A percentile compares a stretch with the other conserved stretches of the same genome.
These are phyloP conservation scores for Magnolia officinalis DNA, from an alignment of 164 flowering plant species.

Conservation along the genomic window DNA sequence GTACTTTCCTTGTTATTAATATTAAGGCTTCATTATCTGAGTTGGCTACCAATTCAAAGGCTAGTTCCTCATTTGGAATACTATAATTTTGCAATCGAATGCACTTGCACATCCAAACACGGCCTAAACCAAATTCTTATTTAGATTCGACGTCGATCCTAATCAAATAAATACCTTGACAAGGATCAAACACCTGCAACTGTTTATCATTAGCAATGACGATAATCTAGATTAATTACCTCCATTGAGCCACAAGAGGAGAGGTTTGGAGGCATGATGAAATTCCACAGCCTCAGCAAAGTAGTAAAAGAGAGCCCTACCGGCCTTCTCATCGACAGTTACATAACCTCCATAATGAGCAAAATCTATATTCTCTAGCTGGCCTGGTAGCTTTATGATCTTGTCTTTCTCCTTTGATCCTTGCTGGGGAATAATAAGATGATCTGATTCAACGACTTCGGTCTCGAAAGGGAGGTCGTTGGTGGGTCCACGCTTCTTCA, in stretches of 20 bases:
- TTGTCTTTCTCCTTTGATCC: slow-evolving; percentile 53
- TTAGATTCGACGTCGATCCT: no score
- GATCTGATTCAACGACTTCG: neutral
- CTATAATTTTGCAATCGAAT: no score
- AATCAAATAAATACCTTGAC: no score
- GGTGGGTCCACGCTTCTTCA: neutral
- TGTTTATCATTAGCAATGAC: no score
- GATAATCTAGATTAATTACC: slow-evolving; percentile 13
- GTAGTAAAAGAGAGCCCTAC: slow-evolving; percentile 61
- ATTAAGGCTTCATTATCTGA: no score
- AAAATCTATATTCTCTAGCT: slow-evolving; percentile 38
- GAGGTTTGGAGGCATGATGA: slow-evolving; percentile 31
- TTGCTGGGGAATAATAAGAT: slow-evolving; percentile 22
- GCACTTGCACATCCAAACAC: no score
- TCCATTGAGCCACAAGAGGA: slow-evolving; percentile 78
- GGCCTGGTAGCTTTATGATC: slow-evolving; percentile 54
- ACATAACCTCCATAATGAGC: slow-evolving; percentile 76
- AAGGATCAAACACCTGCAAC: no score
- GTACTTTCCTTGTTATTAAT: no score
- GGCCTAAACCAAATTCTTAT: no score
- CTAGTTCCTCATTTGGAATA: no score
- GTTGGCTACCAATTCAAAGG: no score
- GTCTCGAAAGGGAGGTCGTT: neutral
- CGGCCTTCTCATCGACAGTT: slow-evolving; percentile 45
- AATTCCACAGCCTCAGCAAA: slow-evolving; percentile 44